Evolutionary conservation across 2,329 filamentous ascomycete species (phyloP), one percentile per base, ranked within the genome.

Genomic region (Trichoderma atroviride): DNA sequence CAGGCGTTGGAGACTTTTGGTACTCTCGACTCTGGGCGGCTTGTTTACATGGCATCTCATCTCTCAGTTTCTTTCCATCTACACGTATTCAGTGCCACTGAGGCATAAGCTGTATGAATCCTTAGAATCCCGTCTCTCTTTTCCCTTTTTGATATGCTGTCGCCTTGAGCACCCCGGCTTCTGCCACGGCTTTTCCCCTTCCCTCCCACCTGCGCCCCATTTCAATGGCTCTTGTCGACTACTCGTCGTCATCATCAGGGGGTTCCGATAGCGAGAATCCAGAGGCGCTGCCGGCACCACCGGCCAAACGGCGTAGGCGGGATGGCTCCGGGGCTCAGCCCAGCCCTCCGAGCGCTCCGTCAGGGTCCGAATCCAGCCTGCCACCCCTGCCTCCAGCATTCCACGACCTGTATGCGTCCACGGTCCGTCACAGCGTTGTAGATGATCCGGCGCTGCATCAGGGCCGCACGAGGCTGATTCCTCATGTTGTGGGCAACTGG

Each of bases 401-500:
- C 79, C 92, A 94, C 78, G 92, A 97, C 78, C 86, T 98, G 67
- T 98, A 99, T 80, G 91, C 94, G 33, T 91, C 92, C 13, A 92
- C 90, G 52, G 90, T 92, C 63, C 89, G 95, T 71, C 84, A 91
- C 72, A 92, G 91, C 79, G 90, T 91, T 52, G 85, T 84, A 74
- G 96, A 98, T 80, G 92, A 97, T 76, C 94, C 95, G 0, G 85
- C 86, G 70, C 84, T 98, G 69, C 96, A 99, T 79, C 91, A 91
- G 37, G 96, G 96, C 66, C 89, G 95, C 57, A 93, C 90, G 77
- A 88, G 96, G 53, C 87, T 91, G 69, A 92, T 89, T 60, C 94
- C 95, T 29, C 96, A 99, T 80, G 84, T 95, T 31, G 88, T 89
- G 70, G 96, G 96, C 70, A 93, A 94, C 79, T 99, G 96, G 96